Evolutionary conservation across 257 asterid species (phyloP).

Genomic region (Penstemon davidsonii): DNA sequence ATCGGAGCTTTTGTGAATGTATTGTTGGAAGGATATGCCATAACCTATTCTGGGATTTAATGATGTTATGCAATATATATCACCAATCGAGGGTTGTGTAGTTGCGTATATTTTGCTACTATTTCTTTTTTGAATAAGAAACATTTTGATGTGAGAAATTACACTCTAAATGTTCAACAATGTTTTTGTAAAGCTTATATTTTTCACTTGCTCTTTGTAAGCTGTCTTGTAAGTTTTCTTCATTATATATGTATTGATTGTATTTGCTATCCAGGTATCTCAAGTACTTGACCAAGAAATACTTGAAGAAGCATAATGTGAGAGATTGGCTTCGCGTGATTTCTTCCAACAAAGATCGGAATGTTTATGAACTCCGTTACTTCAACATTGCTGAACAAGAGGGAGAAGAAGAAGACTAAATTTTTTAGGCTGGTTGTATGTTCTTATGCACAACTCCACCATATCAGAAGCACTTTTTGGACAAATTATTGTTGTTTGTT

Average conservation of each 20-base stretch:
- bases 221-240: not conserved
- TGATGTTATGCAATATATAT: not conserved
- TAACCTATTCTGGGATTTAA: not conserved
- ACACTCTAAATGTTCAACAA: not conserved
- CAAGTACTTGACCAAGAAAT: conserved; percentile 12
- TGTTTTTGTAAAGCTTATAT: not conserved
- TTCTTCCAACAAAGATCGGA: conserved; percentile 5
- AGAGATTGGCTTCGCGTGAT: conserved; percentile 10
- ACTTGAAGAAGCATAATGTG: conserved; percentile 3
- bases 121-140: not conserved
- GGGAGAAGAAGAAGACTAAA: conserved; percentile 3
- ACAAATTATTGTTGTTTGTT: conserved; percentile 25
- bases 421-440: not conserved
- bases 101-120: not conserved
- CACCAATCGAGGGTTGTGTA: not conserved
- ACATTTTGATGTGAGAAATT: not conserved
- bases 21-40: not conserved
- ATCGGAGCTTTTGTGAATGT: not conserved
- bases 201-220: not conserved
- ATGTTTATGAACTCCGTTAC: conserved; percentile 1
- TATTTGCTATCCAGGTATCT: not conserved
- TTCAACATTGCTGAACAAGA: conserved; percentile 13
- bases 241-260: not conserved
- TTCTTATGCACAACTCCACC: conserved; percentile 9
- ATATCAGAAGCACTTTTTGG: conserved; percentile 26